Evolutionary conservation across 2,329 filamentous ascomycete genomes (phyloP).

Genomic region (Cercospora zeina): DNA sequence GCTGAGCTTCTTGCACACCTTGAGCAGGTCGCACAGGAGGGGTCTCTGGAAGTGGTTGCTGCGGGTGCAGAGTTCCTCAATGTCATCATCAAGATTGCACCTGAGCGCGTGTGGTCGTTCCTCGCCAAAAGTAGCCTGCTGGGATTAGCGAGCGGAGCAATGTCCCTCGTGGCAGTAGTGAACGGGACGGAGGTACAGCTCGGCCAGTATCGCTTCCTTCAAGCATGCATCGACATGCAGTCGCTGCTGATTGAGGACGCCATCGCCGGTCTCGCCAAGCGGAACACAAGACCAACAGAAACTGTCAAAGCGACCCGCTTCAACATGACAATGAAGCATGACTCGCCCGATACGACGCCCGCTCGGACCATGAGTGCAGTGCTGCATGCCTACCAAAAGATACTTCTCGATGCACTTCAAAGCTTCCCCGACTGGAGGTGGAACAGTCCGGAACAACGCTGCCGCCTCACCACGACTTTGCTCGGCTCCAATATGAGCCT

Average conservation of each 20-base stretch:
- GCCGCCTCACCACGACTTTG: conserved; percentile 67
- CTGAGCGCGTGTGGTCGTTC: conserved; percentile 86
- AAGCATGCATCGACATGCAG: conserved; percentile 72
- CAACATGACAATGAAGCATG: conserved; percentile 44
- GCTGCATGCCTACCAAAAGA: conserved; percentile 70
- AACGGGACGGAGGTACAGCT: conserved; percentile 78
- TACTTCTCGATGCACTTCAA: conserved; percentile 79
- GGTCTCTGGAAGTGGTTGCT: conserved; percentile 66
- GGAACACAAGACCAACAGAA: conserved; percentile 52
- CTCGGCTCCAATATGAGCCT: conserved; percentile 70
- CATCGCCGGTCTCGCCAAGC: conserved; percentile 66
- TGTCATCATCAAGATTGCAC: conserved; percentile 68
- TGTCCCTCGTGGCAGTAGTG: conserved; percentile 74
- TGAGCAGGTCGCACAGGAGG: conserved; percentile 59
- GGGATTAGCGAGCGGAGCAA: conserved; percentile 71
- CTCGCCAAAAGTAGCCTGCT: conserved; percentile 79
- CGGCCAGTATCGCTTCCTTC: conserved; percentile 74
- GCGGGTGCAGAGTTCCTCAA: conserved; percentile 80
- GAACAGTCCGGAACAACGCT: conserved; percentile 64
- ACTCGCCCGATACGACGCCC: conserved; percentile 69
- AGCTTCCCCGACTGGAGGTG: conserved; percentile 87
- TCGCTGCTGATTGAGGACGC: conserved; percentile 74
- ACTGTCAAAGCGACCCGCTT: conserved; percentile 10
- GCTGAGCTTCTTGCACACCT: conserved; percentile 56
- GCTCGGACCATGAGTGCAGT: conserved; percentile 74